phyloP scores from a whole-genome alignment of 305 asterid genomes.

The Solanum hybrid region DNA sequence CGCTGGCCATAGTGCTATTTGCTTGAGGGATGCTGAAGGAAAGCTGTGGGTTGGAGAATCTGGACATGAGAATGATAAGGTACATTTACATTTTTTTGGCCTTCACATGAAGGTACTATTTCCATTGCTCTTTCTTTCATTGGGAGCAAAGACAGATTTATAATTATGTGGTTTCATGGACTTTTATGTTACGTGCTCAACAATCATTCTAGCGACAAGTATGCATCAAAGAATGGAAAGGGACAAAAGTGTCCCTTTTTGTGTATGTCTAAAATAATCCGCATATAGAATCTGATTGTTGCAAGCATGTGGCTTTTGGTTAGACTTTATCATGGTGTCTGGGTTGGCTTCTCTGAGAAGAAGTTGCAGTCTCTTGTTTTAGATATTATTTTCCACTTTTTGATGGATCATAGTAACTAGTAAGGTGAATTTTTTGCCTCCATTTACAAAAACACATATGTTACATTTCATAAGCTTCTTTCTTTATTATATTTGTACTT shows the following conservation, averaged over 20 bases:
- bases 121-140: background rate
- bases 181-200: background rate
- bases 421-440: background rate
- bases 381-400: background rate
- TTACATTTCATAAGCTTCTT: background rate
- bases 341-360: background rate
- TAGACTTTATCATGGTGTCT: background rate
- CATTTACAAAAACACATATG: background rate
- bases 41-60: slow-evolving; percentile 96
- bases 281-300: background rate
- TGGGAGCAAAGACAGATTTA: background rate
- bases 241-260: background rate
- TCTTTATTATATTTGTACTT: background rate
- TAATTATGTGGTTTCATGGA: background rate
- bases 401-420: background rate
- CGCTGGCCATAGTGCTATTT: slow-evolving; percentile 92
- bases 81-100: slow-evolving; percentile 5
- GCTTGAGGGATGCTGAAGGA: slow-evolving; percentile 79
- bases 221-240: background rate
- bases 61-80: slow-evolving; percentile 84
- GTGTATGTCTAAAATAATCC: background rate
- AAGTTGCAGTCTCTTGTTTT: background rate
- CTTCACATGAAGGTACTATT: background rate
- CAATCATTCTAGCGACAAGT: background rate
- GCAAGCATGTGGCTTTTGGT: background rate